Base-by-base conservation (phyloP, 1,284 basidiomycete genomes). In the Ganoderma leucocontextum region DNA sequence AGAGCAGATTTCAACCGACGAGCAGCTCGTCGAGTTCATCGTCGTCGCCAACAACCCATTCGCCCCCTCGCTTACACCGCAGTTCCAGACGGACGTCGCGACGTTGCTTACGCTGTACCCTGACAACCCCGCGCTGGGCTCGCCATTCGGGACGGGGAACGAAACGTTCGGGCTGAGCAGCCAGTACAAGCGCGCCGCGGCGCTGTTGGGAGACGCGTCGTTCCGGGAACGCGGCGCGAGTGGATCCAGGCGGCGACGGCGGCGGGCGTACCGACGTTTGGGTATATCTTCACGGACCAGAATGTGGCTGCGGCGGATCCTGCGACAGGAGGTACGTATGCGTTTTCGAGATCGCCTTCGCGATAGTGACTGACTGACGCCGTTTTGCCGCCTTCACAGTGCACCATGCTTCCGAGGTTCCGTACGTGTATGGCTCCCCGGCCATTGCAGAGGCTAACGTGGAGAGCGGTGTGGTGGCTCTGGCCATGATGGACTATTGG, bases 71-170 rank as follows among this genome's bases (percentile, higher is more conserved):
- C 81, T 75, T 67, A 77, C 83, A 0, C 80, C 83, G 6, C 38
- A 63, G 3, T 36, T 66, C 52, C 36, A 61, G 12, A 10, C 36
- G 8, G 15, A 72, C 76, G 72, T 79, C 4, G 73, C 81, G 15
- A 71, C 70, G 17, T 66, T 88, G 13, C 65, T 87, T 0, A 66
- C 81, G n/a, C 75, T 86, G 3, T 88, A 88, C 70, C 86, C 86
- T 0, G 81, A 86, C 65, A 77, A 80, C 58, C 85, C 87, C 8
- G 76, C 83, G 7, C 73, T 84, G 2, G 86, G 86, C 0, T 85
- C 84, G 0, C 87, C 86, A 0, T 87, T 82, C 72, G 81, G 81
- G 47, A 86, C 86, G 0, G 86, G 87, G 1, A 84, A 84, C 65
- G 77, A 85, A 35, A 86, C 85, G 0, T 87, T 87, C 69, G 86